Evolutionary conservation across 2,329 filamentous ascomycete genomes (phyloP).

Genomic region (Coniella vitis): DNA sequence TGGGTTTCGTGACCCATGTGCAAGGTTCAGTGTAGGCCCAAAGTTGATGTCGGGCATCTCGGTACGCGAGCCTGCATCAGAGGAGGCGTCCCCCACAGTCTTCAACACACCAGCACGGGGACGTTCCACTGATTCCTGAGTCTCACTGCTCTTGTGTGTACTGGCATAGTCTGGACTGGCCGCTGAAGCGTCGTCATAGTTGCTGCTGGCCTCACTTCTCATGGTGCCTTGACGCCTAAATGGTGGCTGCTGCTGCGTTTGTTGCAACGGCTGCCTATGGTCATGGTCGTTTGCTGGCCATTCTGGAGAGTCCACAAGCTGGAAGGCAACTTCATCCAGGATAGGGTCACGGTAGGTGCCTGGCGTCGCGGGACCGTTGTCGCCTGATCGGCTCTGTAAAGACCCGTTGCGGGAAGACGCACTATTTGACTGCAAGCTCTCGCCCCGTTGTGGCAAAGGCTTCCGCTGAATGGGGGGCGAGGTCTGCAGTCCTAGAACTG

Average conservation of each 20-base stretch:
- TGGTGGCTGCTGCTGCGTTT: neutral
- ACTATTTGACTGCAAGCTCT: constrained; percentile 11
- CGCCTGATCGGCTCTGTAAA: constrained; percentile 31
- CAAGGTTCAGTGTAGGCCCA: constrained; percentile 65
- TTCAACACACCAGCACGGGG: constrained; percentile 75
- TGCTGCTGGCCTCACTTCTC: constrained; percentile 34
- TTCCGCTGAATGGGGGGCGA: constrained; percentile 43
- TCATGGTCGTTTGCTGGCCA: constrained; percentile 19
- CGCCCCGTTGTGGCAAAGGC: constrained; percentile 37
- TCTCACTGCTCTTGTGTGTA: constrained; percentile 48
- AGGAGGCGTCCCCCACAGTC: constrained; percentile 55
- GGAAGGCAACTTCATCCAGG: constrained; percentile 43
- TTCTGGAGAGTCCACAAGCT: constrained; percentile 33
- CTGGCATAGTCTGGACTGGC: constrained; percentile 74
- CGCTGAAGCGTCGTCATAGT: constrained; percentile 59
- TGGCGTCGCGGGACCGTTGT: constrained; percentile 30
- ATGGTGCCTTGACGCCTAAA: constrained; percentile 30
- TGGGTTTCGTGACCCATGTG: constrained; percentile 6
- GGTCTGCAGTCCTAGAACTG: constrained; percentile 10
- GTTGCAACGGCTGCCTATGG: constrained; percentile 9
- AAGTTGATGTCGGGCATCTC: constrained; percentile 75
- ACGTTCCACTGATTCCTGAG: constrained; percentile 49
- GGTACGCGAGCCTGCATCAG: constrained; percentile 23
- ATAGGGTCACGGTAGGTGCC: constrained; percentile 33
- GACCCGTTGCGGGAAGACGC: constrained; percentile 13